A percentile compares a stretch with the other conserved stretches of the same genome.
phyloP scores from a whole-genome alignment of 306 rosid species.

The Quillaja saponaria region DNA sequence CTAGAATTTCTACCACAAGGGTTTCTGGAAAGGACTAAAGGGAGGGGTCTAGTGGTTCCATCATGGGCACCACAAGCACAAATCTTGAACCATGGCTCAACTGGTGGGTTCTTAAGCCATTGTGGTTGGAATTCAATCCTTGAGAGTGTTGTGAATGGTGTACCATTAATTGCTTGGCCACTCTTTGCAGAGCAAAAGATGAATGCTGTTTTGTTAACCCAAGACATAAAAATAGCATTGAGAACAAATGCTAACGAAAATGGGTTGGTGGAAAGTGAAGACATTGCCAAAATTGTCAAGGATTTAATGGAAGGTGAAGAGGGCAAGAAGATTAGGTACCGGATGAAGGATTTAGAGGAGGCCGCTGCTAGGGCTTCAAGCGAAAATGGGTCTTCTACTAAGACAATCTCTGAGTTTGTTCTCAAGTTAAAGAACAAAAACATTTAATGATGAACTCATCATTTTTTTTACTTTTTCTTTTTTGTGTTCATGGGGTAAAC shows the following conservation, averaged over 20 bases:
- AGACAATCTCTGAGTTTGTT: constrained; percentile 42
- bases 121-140: constrained; percentile 84
- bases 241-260: constrained; percentile 31
- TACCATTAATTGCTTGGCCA: constrained; percentile 82
- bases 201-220: constrained; percentile 55
- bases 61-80: constrained; percentile 85
- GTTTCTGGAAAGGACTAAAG: constrained; percentile 53
- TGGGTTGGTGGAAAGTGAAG: constrained; percentile 55
- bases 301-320: constrained; percentile 71
- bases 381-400: constrained; percentile 53
- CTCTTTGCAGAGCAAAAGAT: constrained; percentile 74
- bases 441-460: too few relatives aligned
- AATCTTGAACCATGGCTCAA: constrained; percentile 55
- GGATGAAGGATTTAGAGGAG: constrained; percentile 56
- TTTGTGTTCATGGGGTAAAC: too few relatives aligned
- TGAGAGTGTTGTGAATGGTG: constrained; percentile 60
- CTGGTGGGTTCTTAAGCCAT: constrained; percentile 68
- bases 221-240: constrained; percentile 50
- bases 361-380: constrained; percentile 40
- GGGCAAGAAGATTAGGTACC: constrained; percentile 61
- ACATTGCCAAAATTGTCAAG: constrained; percentile 52
- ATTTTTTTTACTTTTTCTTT: too few relatives aligned
- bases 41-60: constrained; percentile 41
- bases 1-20: constrained; percentile 56
- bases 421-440: constrained; percentile 43